A percentile compares a stretch with the other conserved stretches of the same genome.
Conservation (phyloP, 805 yeast species). For the Barnettozyma californica region DNA sequence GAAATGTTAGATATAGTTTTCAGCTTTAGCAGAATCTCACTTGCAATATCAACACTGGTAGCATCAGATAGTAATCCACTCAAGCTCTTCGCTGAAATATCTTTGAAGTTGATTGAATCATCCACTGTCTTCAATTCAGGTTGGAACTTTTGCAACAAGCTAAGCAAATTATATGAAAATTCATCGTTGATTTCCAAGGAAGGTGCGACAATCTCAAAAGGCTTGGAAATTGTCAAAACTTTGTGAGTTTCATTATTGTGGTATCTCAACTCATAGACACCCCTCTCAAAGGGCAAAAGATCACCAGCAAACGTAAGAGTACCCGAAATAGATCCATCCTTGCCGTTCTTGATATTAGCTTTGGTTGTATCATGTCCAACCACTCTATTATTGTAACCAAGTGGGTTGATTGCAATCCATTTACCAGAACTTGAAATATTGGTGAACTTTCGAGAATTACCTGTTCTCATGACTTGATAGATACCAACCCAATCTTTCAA, state of each 20-base stretch:
- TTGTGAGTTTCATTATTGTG: slow-evolving; percentile 64
- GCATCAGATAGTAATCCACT: slow-evolving; percentile 29
- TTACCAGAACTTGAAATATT: slow-evolving; percentile 58
- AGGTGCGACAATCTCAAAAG: slow-evolving; percentile 54
- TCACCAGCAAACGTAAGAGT: slow-evolving; percentile 41
- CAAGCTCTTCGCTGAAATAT: slow-evolving; percentile 19
- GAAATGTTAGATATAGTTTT: slow-evolving; percentile 18
- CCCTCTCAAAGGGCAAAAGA: slow-evolving; percentile 57
- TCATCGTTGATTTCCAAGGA: slow-evolving; percentile 30
- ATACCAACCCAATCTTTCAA: slow-evolving; percentile 72
- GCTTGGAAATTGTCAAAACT: slow-evolving; percentile 59
- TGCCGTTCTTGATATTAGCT: slow-evolving; percentile 5
- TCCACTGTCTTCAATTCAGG: slow-evolving; percentile 18
- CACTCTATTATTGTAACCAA: slow-evolving; percentile 29
- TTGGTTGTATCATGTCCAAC: slow-evolving; percentile 10
- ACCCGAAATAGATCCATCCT: slow-evolving; percentile 34
- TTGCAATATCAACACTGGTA: slow-evolving; percentile 31
- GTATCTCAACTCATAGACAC: slow-evolving; percentile 69
- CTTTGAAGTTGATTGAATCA: slow-evolving; percentile 23
- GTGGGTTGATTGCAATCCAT: slow-evolving; percentile 48
- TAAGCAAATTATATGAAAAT: slow-evolving; percentile 28
- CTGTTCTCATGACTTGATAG: slow-evolving; percentile 57
- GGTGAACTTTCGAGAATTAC: slow-evolving; percentile 50
- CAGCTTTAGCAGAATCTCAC: slow-evolving; percentile 23
- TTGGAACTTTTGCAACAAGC: slow-evolving; percentile 17